Evolutionary conservation across 768 basidiomycete species (phyloP).

Genomic region (Boletus bicolor): DNA sequence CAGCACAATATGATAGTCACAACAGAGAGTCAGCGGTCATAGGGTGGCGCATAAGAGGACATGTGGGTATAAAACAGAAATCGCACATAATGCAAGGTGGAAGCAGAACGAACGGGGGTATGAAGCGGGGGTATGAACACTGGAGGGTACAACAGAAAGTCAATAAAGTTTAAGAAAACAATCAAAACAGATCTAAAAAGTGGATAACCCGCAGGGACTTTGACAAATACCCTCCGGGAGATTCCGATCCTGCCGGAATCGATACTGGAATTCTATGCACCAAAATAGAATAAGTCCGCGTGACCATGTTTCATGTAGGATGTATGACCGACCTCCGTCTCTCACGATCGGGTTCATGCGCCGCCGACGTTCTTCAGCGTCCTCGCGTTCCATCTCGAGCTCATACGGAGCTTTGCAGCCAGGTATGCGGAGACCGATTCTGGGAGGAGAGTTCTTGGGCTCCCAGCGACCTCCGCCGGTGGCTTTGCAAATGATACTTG

Average conservation of each 20-base stretch:
- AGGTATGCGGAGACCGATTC: conserved; percentile 49
- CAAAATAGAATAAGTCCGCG: conserved; percentile 3
- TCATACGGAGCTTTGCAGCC: conserved; percentile 68
- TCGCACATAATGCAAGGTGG: neutral
- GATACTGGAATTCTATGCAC: conserved; percentile 58
- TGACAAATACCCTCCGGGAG: conserved; percentile 40
- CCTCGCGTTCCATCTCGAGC: conserved; percentile 66
- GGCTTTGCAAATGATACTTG: conserved; percentile 70
- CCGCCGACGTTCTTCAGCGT: conserved; percentile 47
- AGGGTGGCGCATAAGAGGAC: conserved; percentile 16
- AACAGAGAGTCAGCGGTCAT: conserved; percentile 9
- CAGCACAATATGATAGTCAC: conserved; percentile 27
- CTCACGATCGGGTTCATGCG: conserved; percentile 61
- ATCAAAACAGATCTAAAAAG: conserved; percentile 41
- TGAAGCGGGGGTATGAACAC: conserved; percentile 19
- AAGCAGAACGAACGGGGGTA: conserved; percentile 2
- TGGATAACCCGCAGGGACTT: conserved; percentile 54
- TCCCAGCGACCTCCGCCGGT: conserved; percentile 80
- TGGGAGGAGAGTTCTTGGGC: conserved; percentile 51
- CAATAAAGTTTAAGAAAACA: conserved; percentile 17
- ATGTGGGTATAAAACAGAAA: conserved; percentile 20
- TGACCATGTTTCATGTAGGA: neutral
- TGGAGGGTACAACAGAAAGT: conserved; percentile 24
- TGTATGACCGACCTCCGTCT: conserved; percentile 44
- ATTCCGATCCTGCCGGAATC: conserved; percentile 51